Base-by-base conservation (phyloP, 257 asterid genomes). In the Scutellaria minor region DNA sequence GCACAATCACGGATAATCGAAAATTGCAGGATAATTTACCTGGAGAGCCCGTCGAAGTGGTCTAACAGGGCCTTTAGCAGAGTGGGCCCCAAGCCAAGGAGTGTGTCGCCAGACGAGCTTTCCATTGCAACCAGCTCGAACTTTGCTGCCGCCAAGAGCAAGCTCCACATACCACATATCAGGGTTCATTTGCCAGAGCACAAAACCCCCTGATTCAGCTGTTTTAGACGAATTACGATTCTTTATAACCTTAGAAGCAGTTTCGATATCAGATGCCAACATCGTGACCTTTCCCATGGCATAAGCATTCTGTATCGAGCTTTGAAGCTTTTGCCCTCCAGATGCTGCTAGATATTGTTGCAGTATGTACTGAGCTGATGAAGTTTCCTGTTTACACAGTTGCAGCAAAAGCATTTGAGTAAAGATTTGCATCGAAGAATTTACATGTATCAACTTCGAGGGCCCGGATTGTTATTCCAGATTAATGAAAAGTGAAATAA, bases 131-230 rank as follows among this genome's bases (percentile, higher is more conserved):
- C 90, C 90, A 1, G 90, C 90, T 7, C 69, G 87, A 68, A 85
- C 87, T 74, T 85, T 85, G 83, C 85, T 85, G 58, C 87, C 87
- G 5, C 87, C 87, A 15, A 85, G 81, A 2, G 85, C 85, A 2
- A 85, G 81, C 80, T 83, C 90, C 2, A 85, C 90, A 9, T 85
- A 85, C 90, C 90, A 85, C 90, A 82, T 82, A 48, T 83, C 90
- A 0, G 87, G 85, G 71, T 85, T 83, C 90, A 85, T 85, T 75
- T 83, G 90, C 90, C 90, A 85, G 12, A 85, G 90, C 61, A 85
- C 85, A 3, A 85, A 85, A 10, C 85, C 79, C 3, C 89, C 90
- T 0, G 85, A 78, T 62, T 85, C 90, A 1, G 83, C 85, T 45
- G 85, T 66, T 74, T 80, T 85, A 9, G 87, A 72, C 14, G 83